A percentile compares a stretch with the other conserved stretches of the same genome.
Evolutionary conservation across 495 filamentous ascomycete genomes (phyloP).

Genomic region (Amphirosellinia nigrospora): DNA sequence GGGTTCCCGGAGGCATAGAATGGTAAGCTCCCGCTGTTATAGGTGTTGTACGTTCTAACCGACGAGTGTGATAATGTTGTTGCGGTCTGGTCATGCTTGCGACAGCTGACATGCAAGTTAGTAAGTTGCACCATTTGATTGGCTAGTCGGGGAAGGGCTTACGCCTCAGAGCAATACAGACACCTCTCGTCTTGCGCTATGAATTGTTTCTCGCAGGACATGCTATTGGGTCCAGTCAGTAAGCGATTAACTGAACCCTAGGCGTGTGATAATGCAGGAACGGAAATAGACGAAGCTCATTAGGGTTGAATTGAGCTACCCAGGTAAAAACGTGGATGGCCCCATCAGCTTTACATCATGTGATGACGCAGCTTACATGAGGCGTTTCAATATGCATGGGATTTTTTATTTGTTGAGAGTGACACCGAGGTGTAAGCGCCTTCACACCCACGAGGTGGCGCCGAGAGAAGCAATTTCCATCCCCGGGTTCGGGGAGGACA

Average conservation of each 20-base stretch:
- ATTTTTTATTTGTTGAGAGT: conserved; percentile 3
- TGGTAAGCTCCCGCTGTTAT: conserved; percentile 40
- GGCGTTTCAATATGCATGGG: conserved; percentile 42
- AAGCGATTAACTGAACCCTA: conserved; percentile 31
- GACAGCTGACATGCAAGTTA: conserved; percentile 47
- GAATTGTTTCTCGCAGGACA: conserved; percentile 61
- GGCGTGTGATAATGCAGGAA: conserved; percentile 50
- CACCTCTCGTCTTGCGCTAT: conserved; percentile 49
- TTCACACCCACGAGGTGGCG: conserved; percentile 19
- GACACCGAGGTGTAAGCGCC: conserved; percentile 4
- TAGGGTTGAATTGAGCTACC: conserved; percentile 23
- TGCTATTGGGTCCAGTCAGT: conserved; percentile 41
- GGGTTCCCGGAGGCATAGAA: conserved; percentile 42
- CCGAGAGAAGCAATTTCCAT: conserved; percentile 17
- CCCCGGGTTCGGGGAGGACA: conserved; percentile 16
- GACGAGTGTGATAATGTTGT: conserved; percentile 38
- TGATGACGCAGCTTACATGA: conserved; percentile 48
- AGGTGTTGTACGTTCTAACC: conserved; percentile 31
- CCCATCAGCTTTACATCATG: conserved; percentile 49
- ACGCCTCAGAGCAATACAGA: conserved; percentile 58
- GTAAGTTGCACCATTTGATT: conserved; percentile 28
- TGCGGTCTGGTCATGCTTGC: conserved; percentile 48
- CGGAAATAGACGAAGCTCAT: conserved; percentile 16
- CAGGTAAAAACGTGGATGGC: conserved; percentile 33
- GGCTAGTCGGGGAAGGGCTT: conserved; percentile 38